A percentile compares a stretch with the other conserved stretches of the same genome.
Conservation (phyloP, 179 eudicot species). For the Nepenthes alata region DNA sequence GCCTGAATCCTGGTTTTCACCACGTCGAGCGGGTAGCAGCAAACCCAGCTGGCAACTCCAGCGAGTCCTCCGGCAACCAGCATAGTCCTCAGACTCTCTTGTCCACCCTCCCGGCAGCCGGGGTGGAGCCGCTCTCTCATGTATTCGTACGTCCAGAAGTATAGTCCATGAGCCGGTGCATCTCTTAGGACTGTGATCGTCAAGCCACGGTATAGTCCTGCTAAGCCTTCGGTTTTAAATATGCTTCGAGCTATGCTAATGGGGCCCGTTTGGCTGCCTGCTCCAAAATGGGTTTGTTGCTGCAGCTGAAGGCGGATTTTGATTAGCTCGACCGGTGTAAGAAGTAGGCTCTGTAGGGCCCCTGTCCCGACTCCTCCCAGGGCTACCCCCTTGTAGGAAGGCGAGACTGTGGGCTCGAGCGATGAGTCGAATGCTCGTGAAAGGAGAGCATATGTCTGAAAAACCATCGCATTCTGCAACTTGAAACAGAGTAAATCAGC, state of each 20-base stretch:
- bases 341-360: constrained; percentile 63
- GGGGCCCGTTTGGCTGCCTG: constrained; percentile 34
- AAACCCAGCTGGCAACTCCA: constrained; percentile 81
- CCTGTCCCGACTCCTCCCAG: constrained; percentile 82
- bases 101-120: constrained; percentile 62
- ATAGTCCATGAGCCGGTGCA: constrained; percentile 71
- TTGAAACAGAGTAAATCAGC: not conserved
- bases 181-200: constrained; percentile 68
- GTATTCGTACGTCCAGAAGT: constrained; percentile 74
- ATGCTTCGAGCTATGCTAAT: constrained; percentile 42
- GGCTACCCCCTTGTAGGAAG: constrained; percentile 61
- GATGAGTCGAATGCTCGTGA: constrained; percentile 58
- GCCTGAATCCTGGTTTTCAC: constrained; percentile 74
- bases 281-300: constrained; percentile 7
- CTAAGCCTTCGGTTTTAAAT: constrained; percentile 37
- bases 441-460: constrained; percentile 68
- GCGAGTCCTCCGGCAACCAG: constrained; percentile 86
- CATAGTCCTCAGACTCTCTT: constrained; percentile 62
- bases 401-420: constrained; percentile 36
- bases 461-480: constrained; percentile 84
- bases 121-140: constrained; percentile 66
- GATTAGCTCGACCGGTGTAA: constrained; percentile 68
- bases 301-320: constrained; percentile 79
- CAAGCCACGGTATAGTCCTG: constrained; percentile 68
- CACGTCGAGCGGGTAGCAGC: constrained; percentile 84